These are phyloP conservation scores for Rugonectria rugulosa DNA, from an alignment of 2,329 filamentous ascomycete genomes.

Conservation along the genomic window DNA sequence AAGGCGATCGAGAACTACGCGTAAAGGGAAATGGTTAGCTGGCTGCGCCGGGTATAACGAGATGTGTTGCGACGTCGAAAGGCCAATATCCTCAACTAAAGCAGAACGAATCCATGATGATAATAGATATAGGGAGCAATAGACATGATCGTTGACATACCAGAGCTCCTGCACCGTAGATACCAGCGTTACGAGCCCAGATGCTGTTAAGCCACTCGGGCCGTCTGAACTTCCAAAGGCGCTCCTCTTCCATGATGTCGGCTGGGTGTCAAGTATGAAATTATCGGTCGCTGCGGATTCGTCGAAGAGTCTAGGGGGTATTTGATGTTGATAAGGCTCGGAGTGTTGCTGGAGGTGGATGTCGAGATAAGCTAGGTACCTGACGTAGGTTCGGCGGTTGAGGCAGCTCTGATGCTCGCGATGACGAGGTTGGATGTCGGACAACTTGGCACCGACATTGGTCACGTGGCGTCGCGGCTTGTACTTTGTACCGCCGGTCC, in stretches of 20 bases:
- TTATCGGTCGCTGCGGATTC: background rate
- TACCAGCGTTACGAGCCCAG: slow-evolving; percentile 68
- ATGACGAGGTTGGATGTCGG: slow-evolving; percentile 39
- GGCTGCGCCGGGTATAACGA: slow-evolving; percentile 1
- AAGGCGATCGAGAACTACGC: slow-evolving; percentile 71
- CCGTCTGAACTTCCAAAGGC: slow-evolving; percentile 72
- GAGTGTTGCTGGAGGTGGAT: slow-evolving; percentile 21
- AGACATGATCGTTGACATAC: slow-evolving; percentile 53
- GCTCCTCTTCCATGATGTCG: slow-evolving; percentile 65
- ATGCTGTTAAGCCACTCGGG: slow-evolving; percentile 73
- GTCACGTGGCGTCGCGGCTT: slow-evolving; percentile 34
- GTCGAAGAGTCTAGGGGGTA: slow-evolving; percentile 1
- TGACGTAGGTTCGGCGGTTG: slow-evolving; percentile 11
- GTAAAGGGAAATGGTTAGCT: slow-evolving; percentile 23
- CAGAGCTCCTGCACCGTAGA: slow-evolving; percentile 69
- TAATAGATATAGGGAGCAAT: background rate
- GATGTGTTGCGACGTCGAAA: background rate
- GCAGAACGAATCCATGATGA: background rate
- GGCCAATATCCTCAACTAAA: background rate
- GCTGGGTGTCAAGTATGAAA: background rate
- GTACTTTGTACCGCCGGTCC: too few species aligned
- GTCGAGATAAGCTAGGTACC: slow-evolving; percentile 20
- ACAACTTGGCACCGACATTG: slow-evolving; percentile 16
- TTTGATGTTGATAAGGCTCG: slow-evolving; percentile 15
- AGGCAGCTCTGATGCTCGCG: slow-evolving; percentile 29